Base-by-base conservation (phyloP, 2,329 filamentous ascomycete species). In the Colletotrichum coccodes region DNA sequence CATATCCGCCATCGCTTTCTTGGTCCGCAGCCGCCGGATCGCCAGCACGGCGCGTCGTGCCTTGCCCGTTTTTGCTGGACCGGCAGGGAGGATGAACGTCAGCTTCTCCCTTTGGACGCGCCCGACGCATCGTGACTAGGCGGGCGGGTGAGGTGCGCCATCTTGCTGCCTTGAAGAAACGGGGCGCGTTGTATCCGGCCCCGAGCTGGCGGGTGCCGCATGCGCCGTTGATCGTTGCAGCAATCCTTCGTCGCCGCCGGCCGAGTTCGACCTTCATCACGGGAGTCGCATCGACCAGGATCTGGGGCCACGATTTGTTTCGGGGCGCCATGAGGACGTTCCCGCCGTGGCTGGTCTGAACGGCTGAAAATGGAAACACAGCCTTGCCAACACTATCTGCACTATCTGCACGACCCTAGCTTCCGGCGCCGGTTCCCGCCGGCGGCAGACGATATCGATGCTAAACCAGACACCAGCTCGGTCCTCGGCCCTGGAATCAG, bases 181-280 rank as follows among this genome's bases (percentile, higher is more conserved):
- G 46, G 54, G 36, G 8, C 36, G 36, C 49, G 40, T 23, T 26
- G 14, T 7, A 7, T 23, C 2, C 42, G 42, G 12, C 36, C 50
- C 32, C 32, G 36, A 9, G 21, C 32, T 40, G 54, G 30, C 23
- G 34, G 34, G 18, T 47, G 49, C 23, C 28, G 52, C 34, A 63
- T 67, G 59, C 59, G 50, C 18, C 38, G 49, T 57, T 50, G 64
- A 66, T 66, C 64, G 47, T 12, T 63, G 46, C 44, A 52, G 30
- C 14, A n/a, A 16, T 54, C 47, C 53, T 54, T 54, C 14, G 28
- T 9, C 28, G 40, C 54, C 38, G 40, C 38, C 54, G 18, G 54
- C n/a, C 28, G 26, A 3, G n/a, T 6, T 34, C n/a, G 28, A 11
- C n/a, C 4, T 46, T 5, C 18, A 44, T 18, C 12, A n/a, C 9